Evolutionary conservation across 805 yeast genomes (phyloP).

Genomic region (Wickerhamomyces chambardii): DNA sequence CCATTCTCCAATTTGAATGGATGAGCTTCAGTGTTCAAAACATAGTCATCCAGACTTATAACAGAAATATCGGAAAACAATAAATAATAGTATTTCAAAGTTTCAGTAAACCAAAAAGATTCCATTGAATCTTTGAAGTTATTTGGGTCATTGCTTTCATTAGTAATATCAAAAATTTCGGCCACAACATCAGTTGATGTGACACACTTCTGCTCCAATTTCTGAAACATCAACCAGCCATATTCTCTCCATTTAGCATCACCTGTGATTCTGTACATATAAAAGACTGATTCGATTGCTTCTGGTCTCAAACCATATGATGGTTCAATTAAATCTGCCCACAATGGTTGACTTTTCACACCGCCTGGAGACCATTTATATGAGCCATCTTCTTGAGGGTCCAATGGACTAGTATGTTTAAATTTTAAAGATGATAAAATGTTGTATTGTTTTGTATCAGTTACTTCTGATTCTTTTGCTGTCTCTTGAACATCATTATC

Average conservation of each 20-base stretch:
- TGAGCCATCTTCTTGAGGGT: slow-evolving; percentile 2
- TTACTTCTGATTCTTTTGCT: no score
- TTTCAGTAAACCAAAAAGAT: slow-evolving; percentile 50
- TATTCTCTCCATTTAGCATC: slow-evolving; percentile 45
- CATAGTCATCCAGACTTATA: slow-evolving; percentile 41
- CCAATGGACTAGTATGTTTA: not conserved
- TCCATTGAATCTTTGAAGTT: slow-evolving; percentile 28
- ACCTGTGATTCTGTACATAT: slow-evolving; percentile 52
- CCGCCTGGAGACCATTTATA: slow-evolving; percentile 4
- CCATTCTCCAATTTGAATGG: slow-evolving; percentile 26
- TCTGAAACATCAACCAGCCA: slow-evolving; percentile 41
- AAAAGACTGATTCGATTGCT: slow-evolving; percentile 50
- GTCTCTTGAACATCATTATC: no score
- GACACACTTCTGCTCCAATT: slow-evolving; percentile 21
- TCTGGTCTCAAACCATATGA: slow-evolving; percentile 47
- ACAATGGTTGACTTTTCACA: slow-evolving; percentile 17
- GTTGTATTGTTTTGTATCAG: no score
- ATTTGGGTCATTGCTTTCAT: slow-evolving; percentile 13
- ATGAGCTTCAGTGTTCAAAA: slow-evolving; percentile 58
- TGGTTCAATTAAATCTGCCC: slow-evolving; percentile 25
- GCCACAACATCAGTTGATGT: slow-evolving; percentile 25
- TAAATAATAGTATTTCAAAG: slow-evolving; percentile 46
- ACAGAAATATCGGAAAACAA: slow-evolving; percentile 33
- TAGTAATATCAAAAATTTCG: slow-evolving; percentile 30
- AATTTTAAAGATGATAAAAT: no score